phyloP scores from a whole-genome alignment of 331 rosid species.

The Dryas integrifolia region DNA sequence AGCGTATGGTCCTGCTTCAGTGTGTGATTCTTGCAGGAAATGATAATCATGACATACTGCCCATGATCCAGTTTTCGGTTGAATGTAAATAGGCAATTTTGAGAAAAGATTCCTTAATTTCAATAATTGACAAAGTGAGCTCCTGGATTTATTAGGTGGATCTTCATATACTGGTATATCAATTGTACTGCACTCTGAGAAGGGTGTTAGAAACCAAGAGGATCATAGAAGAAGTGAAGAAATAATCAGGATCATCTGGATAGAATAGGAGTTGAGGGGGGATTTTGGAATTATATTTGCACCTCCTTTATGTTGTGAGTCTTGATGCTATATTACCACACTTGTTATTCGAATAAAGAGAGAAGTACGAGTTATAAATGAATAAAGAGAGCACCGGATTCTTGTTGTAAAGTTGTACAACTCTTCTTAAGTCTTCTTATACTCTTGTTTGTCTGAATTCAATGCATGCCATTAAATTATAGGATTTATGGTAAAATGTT shows the following conservation, averaged over 20 bases:
- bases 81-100: background rate
- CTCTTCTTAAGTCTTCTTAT: background rate
- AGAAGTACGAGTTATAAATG: background rate
- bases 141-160: background rate
- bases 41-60: background rate
- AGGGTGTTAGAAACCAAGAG: background rate
- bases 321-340: background rate
- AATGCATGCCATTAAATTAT: background rate
- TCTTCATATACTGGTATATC: background rate
- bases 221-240: background rate
- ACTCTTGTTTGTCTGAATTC: background rate
- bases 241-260: background rate
- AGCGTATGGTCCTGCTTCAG: background rate
- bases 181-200: background rate
- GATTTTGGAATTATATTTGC: constrained; percentile 5
- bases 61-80: constrained; percentile 7
- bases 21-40: background rate
- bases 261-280: background rate
- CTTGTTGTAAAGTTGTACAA: background rate
- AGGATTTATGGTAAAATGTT: too few species aligned
- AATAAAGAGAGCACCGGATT: constrained; percentile 1
- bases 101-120: background rate
- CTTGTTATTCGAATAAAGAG: background rate
- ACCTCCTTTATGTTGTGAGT: background rate
- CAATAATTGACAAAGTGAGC: background rate